phyloP scores from a whole-genome alignment of 371 early-diverging fungal genomes.

The Mucor racemosus region DNA sequence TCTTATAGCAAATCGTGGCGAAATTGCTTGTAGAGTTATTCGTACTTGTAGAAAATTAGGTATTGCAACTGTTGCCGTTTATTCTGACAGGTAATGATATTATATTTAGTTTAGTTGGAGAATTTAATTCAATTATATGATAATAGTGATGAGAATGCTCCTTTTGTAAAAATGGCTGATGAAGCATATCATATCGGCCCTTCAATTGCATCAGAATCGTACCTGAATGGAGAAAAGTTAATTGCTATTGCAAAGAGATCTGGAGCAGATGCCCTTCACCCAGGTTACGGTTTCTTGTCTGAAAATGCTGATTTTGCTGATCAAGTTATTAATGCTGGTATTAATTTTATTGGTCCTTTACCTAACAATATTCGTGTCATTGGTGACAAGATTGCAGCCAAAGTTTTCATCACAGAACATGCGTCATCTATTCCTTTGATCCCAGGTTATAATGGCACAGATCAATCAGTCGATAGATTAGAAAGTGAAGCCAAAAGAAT shows the following conservation, averaged over 20 bases:
- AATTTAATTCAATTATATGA: slow-evolving; percentile 14
- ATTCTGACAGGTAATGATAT: slow-evolving; percentile 77
- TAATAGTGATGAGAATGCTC: slow-evolving; percentile 77
- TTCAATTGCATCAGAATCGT: slow-evolving; percentile 73
- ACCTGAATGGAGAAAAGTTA: slow-evolving; percentile 70
- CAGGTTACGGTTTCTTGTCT: slow-evolving; percentile 92
- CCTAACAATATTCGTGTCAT: slow-evolving; percentile 84
- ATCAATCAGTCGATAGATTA: slow-evolving; percentile 57
- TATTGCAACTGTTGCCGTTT: slow-evolving; percentile 93
- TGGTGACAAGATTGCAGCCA: slow-evolving; percentile 96
- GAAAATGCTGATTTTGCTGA: slow-evolving; percentile 82
- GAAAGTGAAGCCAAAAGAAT: slow-evolving; percentile 59
- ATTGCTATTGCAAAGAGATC: slow-evolving; percentile 60
- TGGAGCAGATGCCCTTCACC: slow-evolving; percentile 83
- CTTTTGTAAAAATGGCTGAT: slow-evolving; percentile 85
- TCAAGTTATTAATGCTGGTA: slow-evolving; percentile 66
- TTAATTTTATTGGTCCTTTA: slow-evolving; percentile 81
- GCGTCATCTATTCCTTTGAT: slow-evolving; percentile 84
- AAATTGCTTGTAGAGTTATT: slow-evolving; percentile 94
- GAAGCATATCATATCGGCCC: slow-evolving; percentile 79
- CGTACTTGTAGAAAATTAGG: slow-evolving; percentile 81
- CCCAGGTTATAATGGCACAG: slow-evolving; percentile 91
- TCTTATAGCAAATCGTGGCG: slow-evolving; percentile 96
- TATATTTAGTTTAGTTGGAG: background rate
- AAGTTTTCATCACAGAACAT: slow-evolving; percentile 48